A percentile compares a stretch with the other conserved stretches of the same genome.
Evolutionary conservation across 352 stramenopile species (phyloP).

Genomic region (Phytopythium litorale): DNA sequence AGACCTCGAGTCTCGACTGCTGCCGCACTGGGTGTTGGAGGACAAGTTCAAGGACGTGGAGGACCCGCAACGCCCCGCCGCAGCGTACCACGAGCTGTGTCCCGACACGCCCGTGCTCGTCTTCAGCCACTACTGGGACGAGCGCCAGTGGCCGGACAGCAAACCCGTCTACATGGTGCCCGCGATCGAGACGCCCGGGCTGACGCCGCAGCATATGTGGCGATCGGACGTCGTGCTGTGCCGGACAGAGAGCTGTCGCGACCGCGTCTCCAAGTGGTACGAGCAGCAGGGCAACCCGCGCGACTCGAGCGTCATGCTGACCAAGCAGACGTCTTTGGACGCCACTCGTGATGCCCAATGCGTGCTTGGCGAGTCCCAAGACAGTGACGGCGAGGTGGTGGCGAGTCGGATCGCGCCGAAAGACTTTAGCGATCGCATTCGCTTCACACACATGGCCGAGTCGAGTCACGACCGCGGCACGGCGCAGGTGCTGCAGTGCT

Average conservation of each 20-base stretch:
- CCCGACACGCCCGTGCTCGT: constrained; percentile 45
- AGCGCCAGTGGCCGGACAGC: constrained; percentile 23
- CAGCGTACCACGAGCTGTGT: constrained; percentile 56
- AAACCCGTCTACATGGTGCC: constrained; percentile 51
- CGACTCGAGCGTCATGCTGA: constrained; percentile 34
- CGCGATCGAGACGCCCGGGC: constrained; percentile 57
- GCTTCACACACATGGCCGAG: constrained; percentile 11
- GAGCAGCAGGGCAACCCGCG: constrained; percentile 47
- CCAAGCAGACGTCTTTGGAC: constrained; percentile 26
- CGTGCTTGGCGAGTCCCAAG: too few species aligned
- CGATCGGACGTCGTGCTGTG: constrained; percentile 44
- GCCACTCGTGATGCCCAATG: too few species aligned
- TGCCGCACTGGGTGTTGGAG: constrained; percentile 45
- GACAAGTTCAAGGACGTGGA: constrained; percentile 25
- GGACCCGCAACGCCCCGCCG: constrained; percentile 10
- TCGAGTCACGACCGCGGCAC: constrained; percentile 17
- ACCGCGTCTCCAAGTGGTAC: constrained; percentile 40
- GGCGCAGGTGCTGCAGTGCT: constrained; percentile 39
- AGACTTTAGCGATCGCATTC: not conserved
- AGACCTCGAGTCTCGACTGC: constrained; percentile 1
- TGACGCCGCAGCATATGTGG: constrained; percentile 37
- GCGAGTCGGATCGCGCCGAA: not conserved
- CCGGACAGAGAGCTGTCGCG: constrained; percentile 47
- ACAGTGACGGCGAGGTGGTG: too few species aligned
- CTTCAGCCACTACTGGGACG: constrained; percentile 61